A percentile compares a stretch with the other conserved stretches of the same genome.
phyloP scores from a whole-genome alignment of 805 yeast species.

The Metschnikowia dekortorum region DNA sequence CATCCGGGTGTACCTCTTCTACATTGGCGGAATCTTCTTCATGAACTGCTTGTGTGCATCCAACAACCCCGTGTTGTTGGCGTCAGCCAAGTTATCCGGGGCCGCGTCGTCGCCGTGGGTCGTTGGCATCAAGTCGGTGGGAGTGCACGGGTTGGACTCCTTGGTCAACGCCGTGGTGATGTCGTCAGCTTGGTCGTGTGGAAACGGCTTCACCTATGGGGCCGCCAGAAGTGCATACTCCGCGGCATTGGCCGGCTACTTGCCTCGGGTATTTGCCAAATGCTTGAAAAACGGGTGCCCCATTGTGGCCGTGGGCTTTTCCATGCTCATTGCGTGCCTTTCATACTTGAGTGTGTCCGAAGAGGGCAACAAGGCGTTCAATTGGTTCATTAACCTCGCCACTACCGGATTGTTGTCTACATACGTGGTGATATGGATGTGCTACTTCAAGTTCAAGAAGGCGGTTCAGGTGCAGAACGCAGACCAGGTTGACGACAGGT shows the following conservation, averaged over 20 bases:
- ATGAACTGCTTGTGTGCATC: constrained; percentile 34
- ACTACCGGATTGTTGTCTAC: constrained; percentile 64
- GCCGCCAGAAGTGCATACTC: constrained; percentile 42
- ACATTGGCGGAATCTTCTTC: constrained; percentile 36
- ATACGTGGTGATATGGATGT: constrained; percentile 55
- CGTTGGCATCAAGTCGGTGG: constrained; percentile 32
- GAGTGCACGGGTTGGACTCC: constrained; percentile 31
- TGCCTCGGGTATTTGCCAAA: constrained; percentile 60
- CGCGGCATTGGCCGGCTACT: constrained; percentile 81
- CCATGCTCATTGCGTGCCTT: constrained; percentile 32
- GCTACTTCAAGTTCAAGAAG: constrained; percentile 41
- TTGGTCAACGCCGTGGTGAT: constrained; percentile 32
- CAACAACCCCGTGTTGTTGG: constrained; percentile 27
- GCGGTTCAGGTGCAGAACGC: constrained; percentile 34
- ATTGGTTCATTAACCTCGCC: constrained; percentile 64
- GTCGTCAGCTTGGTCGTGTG: constrained; percentile 36
- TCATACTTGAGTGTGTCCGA: constrained; percentile 42
- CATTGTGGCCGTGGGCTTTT: constrained; percentile 47
- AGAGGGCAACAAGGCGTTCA: constrained; percentile 57
- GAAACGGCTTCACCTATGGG: constrained; percentile 32
- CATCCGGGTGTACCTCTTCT: constrained; percentile 31
- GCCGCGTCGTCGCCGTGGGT: constrained; percentile 38
- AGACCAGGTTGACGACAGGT: constrained; percentile 20
- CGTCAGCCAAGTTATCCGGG: constrained; percentile 31
- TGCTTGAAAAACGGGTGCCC: constrained; percentile 73